Percentiles rank a stretch among this genome's conserved stretches.
Evolutionary conservation across 805 yeast species (phyloP).

Genomic region (Cyberlindnera meyerae): DNA sequence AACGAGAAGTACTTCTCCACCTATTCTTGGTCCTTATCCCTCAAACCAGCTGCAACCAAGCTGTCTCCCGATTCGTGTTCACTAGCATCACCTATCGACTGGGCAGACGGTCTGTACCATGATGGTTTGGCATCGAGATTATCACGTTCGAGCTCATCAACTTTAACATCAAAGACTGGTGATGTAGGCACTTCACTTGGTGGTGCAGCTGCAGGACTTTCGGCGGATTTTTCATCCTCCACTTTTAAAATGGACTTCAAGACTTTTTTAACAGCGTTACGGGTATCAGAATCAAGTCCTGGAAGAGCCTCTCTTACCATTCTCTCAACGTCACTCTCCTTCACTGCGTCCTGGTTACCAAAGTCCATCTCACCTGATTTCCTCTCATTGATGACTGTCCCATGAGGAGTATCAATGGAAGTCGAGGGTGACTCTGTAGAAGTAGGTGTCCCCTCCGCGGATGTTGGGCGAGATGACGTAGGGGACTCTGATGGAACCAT

Average conservation of each 20-base stretch:
- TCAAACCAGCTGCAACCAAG: slow-evolving; percentile 5
- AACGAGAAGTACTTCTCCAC: slow-evolving; percentile 9
- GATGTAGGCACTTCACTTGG: too few species aligned
- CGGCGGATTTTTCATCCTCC: too few species aligned
- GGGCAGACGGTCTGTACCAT: slow-evolving; percentile 1
- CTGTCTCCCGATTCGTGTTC: background rate
- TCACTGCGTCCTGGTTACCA: background rate
- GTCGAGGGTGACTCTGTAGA: too few species aligned
- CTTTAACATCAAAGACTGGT: too few species aligned
- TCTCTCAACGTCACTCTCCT: slow-evolving; percentile 5
- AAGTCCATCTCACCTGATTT: slow-evolving; percentile 1
- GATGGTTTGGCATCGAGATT: background rate
- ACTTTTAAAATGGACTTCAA: slow-evolving; percentile 9
- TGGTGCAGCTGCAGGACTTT: too few species aligned
- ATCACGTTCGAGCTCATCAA: background rate
- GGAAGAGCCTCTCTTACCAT: slow-evolving; percentile 6
- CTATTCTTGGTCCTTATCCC: slow-evolving; percentile 6
- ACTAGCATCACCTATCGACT: background rate
- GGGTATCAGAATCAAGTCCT: slow-evolving; percentile 1
- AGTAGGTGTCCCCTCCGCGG: too few species aligned
- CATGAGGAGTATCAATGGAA: too few species aligned
- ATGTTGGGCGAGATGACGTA: too few species aligned
- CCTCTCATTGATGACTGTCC: background rate
- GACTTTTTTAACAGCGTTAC: slow-evolving; percentile 4
- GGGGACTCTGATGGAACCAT: too few species aligned